Base-by-base conservation (phyloP, 371 early-diverging fungal genomes). In the Catenaria anguillulae region DNA sequence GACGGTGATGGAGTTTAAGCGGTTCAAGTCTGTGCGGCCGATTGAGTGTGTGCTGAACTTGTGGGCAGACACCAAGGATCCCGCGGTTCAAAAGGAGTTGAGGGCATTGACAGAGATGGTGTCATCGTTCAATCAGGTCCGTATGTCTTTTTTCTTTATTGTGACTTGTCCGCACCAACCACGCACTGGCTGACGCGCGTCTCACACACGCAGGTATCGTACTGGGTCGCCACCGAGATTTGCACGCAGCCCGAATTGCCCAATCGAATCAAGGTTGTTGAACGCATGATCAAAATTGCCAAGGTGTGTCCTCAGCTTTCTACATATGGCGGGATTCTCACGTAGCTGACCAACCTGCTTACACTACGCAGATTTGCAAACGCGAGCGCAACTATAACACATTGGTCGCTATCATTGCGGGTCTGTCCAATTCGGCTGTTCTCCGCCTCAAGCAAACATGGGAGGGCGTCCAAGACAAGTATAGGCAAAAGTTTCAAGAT, bases 381-480 rank as follows among this genome's bases (percentile, higher is more conserved):
- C 71, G 77, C 17, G 69, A 74, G 58, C 79, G 78, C 60, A 87
- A 87, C 65, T 87, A 77, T 61, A 85, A 83, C 58, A 77, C 85
- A 0, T 60, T 79, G 26, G 85, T 85, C 85, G 85, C 87, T 12
- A 70, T 87, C 36, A 66, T 87, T 56, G 84, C 85, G 2, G 87
- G 86, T 6, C 72, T 87, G 62, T 85, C 84, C 63, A 81, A 76
- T 55, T 83, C 85, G 0, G 68, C 84, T 21, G 79, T 84, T 36
- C 67, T 76, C 4, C 69, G 84, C 31, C 64, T 84, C 26, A 70
- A 72, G 36, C 79, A 80, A 31, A 83, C 87, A 17, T 73, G 81
- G 5, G 78, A 77, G 35, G 68, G 70, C 29, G 59, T 85, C 2
- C 75, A 83, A 0, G 63, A 63, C 13, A 83, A 81, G 69, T 75